Evolutionary conservation across 78 protist genomes (phyloP).

Genomic region (Salpingoeca rosetta): DNA sequence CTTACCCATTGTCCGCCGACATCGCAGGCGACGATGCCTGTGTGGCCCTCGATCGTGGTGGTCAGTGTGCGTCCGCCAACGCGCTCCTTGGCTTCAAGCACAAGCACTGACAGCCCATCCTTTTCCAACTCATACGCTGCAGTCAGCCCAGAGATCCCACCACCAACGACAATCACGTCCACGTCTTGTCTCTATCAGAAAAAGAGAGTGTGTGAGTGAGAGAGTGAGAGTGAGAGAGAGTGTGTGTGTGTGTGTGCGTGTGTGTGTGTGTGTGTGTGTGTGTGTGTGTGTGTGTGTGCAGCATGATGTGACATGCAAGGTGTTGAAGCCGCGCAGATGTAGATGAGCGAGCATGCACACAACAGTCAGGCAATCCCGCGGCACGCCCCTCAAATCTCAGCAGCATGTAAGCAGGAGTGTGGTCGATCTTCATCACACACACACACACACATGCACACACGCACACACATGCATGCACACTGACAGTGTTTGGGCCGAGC

Average conservation of each 20-base stretch:
- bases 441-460: too few species aligned
- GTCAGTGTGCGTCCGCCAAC: slow-evolving; percentile 18
- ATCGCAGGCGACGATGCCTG: not conserved
- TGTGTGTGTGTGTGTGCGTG: not conserved
- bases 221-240: not conserved
- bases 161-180: not conserved
- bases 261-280: not conserved
- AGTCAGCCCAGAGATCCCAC: not conserved
- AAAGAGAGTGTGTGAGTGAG: not conserved
- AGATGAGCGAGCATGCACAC: too few species aligned
- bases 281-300: not conserved
- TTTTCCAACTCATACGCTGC: not conserved
- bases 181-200: not conserved
- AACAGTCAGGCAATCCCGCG: too few species aligned
- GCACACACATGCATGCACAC: too few species aligned
- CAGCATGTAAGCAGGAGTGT: too few species aligned
- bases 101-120: slow-evolving; percentile 3
- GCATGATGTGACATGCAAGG: not conserved
- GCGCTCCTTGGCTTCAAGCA: slow-evolving; percentile 16
- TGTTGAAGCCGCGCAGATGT: not conserved
- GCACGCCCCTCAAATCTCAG: too few species aligned
- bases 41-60: too few species aligned
- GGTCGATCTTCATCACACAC: too few species aligned
- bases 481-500: too few species aligned
- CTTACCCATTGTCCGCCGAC: not conserved